Evolutionary conservation across 202 grass and related monocot genomes (phyloP).

Genomic region (Saccharum hybrid): DNA sequence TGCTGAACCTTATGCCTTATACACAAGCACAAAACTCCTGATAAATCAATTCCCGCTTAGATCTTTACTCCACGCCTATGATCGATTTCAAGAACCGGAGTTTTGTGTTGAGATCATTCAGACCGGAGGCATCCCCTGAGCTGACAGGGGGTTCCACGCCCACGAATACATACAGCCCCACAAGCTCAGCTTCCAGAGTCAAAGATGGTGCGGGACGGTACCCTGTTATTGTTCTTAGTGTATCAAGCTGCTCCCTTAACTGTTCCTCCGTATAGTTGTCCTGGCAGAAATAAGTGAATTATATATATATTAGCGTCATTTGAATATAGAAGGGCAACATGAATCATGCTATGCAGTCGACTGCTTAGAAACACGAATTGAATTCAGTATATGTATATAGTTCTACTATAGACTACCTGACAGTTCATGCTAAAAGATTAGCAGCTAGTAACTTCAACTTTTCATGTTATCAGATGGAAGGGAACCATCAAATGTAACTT

Average conservation of each 20-base stretch:
- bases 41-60: not conserved
- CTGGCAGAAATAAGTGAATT: constrained; percentile 31
- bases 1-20: not conserved
- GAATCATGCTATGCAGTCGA: not conserved
- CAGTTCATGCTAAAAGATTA: not conserved
- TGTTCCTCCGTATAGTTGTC: constrained; percentile 42
- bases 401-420: not conserved
- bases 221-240: constrained; percentile 47
- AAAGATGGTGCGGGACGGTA: not conserved
- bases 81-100: constrained; percentile 54
- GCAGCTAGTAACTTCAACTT: not conserved
- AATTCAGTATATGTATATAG: too few species aligned
- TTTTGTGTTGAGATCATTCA: constrained; percentile 26
- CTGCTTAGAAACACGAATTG: not conserved
- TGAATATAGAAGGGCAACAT: not conserved
- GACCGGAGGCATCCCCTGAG: not conserved
- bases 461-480: not conserved
- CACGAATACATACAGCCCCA: constrained; percentile 38
- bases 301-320: not conserved
- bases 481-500: not conserved
- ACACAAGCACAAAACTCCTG: not conserved
- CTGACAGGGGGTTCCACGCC: constrained; percentile 43
- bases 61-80: constrained; percentile 49
- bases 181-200: constrained; percentile 39
- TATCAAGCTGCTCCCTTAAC: constrained; percentile 49